Evolutionary conservation across 257 asterid genomes (phyloP).

Genomic region (Catharanthus roseus): DNA sequence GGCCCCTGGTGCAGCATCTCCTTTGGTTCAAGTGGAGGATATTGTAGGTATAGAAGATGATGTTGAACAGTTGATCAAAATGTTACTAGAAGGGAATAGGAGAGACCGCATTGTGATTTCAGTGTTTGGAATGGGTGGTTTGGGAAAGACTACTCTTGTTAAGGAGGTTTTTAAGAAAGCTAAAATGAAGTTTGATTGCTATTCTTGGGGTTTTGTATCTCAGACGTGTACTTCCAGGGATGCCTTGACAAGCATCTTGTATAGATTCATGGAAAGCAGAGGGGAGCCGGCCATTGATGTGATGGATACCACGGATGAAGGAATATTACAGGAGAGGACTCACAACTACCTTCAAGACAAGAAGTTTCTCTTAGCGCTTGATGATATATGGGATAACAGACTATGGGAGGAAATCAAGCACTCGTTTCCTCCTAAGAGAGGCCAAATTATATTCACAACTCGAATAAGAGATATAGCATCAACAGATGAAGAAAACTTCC

Average conservation of each 20-base stretch:
- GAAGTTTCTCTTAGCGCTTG: slow-evolving; percentile 12
- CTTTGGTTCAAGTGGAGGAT: slow-evolving; percentile 7
- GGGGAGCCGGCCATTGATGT: slow-evolving; percentile 14
- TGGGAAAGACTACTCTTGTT: slow-evolving; percentile 17
- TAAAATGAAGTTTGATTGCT: slow-evolving; percentile 13
- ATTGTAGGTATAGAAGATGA: slow-evolving; percentile 17
- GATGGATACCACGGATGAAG: slow-evolving; percentile 13
- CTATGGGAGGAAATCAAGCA: slow-evolving; percentile 14
- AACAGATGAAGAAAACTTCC: slow-evolving; percentile 4
- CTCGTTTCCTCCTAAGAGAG: slow-evolving; percentile 3
- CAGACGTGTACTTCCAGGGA: slow-evolving; percentile 11
- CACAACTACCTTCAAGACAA: slow-evolving; percentile 11
- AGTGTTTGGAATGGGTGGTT: slow-evolving; percentile 18
- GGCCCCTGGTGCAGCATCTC: slow-evolving; percentile 17
- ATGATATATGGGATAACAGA: slow-evolving; percentile 15
- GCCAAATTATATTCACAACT: not conserved
- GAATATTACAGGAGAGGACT: slow-evolving; percentile 12
- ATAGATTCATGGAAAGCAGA: slow-evolving; percentile 12
- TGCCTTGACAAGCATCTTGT: slow-evolving; percentile 4
- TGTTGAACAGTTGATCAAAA: slow-evolving; percentile 6
- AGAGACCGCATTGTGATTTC: slow-evolving; percentile 2
- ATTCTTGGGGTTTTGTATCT: slow-evolving; percentile 15
- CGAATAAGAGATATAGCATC: slow-evolving; percentile 7
- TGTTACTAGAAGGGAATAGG: slow-evolving; percentile 11
- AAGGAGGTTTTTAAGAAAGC: slow-evolving; percentile 18